phyloP scores from a whole-genome alignment of 768 basidiomycete species.

The Lactarius vividus region DNA sequence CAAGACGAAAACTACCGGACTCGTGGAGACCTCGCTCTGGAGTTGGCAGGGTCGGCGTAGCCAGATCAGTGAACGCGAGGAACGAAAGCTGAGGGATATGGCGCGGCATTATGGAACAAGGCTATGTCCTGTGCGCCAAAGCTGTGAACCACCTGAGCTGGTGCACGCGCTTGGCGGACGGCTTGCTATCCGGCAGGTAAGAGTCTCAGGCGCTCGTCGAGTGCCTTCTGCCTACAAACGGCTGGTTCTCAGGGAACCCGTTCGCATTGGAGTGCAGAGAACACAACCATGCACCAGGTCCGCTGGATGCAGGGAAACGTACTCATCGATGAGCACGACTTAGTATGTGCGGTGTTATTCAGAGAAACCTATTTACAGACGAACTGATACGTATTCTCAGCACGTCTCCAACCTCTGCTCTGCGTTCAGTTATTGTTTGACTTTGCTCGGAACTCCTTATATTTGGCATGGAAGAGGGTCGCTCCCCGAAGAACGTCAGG shows the following conservation, averaged over 20 bases:
- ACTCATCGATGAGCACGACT: slow-evolving; percentile 68
- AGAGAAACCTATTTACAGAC: not conserved
- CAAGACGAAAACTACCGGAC: slow-evolving; percentile 61
- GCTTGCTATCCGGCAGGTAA: slow-evolving; percentile 73
- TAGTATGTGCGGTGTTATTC: slow-evolving; percentile 44
- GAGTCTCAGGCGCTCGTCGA: slow-evolving; percentile 31
- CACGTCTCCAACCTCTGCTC: slow-evolving; percentile 70
- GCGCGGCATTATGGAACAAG: slow-evolving; percentile 68
- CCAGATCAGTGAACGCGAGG: slow-evolving; percentile 55
- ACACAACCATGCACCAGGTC: slow-evolving; percentile 79
- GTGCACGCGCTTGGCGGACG: slow-evolving; percentile 64
- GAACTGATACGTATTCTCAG: slow-evolving; percentile 35
- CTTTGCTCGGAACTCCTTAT: slow-evolving; percentile 66
- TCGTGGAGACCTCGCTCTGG: slow-evolving; percentile 72
- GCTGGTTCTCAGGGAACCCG: slow-evolving; percentile 54
- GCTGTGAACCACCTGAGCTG: slow-evolving; percentile 61
- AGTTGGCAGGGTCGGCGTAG: slow-evolving; percentile 66
- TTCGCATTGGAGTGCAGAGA: slow-evolving; percentile 72
- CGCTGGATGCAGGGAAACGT: slow-evolving; percentile 50
- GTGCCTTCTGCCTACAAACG: slow-evolving; percentile 11
- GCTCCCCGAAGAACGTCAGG: slow-evolving; percentile 51
- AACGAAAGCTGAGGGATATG: slow-evolving; percentile 64
- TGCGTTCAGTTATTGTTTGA: slow-evolving; percentile 78
- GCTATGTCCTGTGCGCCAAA: slow-evolving; percentile 49
- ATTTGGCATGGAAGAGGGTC: slow-evolving; percentile 84